Evolutionary conservation across 2,329 filamentous ascomycete species (phyloP).

Genomic region (Colletotrichum cordylinicola): DNA sequence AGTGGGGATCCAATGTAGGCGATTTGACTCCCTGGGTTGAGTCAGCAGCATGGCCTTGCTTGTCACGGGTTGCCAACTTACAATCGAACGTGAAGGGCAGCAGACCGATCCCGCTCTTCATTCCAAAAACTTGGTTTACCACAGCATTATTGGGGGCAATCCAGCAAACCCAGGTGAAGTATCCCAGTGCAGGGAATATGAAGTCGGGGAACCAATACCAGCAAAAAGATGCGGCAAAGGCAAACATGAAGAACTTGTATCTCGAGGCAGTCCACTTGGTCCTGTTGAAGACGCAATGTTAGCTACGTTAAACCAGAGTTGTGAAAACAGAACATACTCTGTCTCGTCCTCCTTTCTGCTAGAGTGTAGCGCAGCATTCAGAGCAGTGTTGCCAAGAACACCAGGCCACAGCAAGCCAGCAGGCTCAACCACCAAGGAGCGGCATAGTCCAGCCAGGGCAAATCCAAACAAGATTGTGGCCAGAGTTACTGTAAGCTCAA

Average conservation of each 20-base stretch:
- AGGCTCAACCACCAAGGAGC: conserved; percentile 49
- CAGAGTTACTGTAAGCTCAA: conserved; percentile 45
- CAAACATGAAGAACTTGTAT: conserved; percentile 37
- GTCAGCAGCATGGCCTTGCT: neutral
- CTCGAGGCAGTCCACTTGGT: conserved; percentile 38
- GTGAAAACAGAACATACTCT: neutral
- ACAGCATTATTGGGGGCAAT: conserved; percentile 63
- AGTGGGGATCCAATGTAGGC: conserved; percentile 47
- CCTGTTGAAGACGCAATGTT: neutral
- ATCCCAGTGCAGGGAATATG: conserved; percentile 49
- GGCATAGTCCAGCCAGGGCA: conserved; percentile 50
- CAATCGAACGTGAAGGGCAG: conserved; percentile 65
- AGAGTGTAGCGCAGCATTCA: conserved; percentile 48
- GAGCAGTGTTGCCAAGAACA: conserved; percentile 52
- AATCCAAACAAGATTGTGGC: conserved; percentile 52
- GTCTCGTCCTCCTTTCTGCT: conserved; percentile 31
- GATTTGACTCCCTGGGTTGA: conserved; percentile 28
- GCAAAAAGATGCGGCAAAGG: conserved; percentile 39
- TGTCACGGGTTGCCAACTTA: conserved; percentile 18
- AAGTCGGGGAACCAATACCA: conserved; percentile 59
- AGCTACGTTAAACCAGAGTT: neutral
- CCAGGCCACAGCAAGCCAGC: conserved; percentile 58
- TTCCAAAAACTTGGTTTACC: conserved; percentile 67
- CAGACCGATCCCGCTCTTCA: conserved; percentile 62
- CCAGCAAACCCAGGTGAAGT: conserved; percentile 64